Conservation (phyloP, 2,329 filamentous ascomycete species). For the Grosmannia serpens region DNA sequence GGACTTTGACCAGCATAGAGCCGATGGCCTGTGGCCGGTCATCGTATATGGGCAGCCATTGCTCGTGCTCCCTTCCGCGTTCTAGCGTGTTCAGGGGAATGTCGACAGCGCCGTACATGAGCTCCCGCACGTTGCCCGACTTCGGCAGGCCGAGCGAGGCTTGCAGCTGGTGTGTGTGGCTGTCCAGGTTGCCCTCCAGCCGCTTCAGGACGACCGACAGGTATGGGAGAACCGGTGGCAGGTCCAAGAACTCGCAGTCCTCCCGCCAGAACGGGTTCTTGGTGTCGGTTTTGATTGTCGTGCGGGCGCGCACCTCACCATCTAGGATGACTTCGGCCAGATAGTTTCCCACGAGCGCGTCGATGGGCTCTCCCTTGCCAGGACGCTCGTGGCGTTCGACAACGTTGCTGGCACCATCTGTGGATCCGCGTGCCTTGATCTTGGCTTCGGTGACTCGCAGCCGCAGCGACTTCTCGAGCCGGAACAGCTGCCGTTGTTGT, state of each 20-base stretch:
- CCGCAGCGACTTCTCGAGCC: slow-evolving; percentile 49
- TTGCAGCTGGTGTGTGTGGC: slow-evolving; percentile 31
- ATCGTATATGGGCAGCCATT: slow-evolving; percentile 77
- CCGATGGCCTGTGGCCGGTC: slow-evolving; percentile 66
- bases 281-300: slow-evolving; percentile 58
- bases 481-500: slow-evolving; percentile 35
- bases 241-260: slow-evolving; percentile 64
- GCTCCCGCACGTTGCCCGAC: slow-evolving; percentile 33
- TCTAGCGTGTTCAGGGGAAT: slow-evolving; percentile 71
- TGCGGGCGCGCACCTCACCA: slow-evolving; percentile 66
- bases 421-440: slow-evolving; percentile 28
- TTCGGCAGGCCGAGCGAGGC: slow-evolving; percentile 30
- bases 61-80: slow-evolving; percentile 65
- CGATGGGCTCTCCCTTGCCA: slow-evolving; percentile 17
- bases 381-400: slow-evolving; percentile 19
- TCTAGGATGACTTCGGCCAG: slow-evolving; percentile 71
- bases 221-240: slow-evolving; percentile 57
- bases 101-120: slow-evolving; percentile 62
- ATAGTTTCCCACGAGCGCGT: slow-evolving; percentile 53
- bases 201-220: slow-evolving; percentile 64
- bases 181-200: slow-evolving; percentile 38
- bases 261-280: slow-evolving; percentile 75
- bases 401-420: slow-evolving; percentile 5
- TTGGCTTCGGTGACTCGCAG: slow-evolving; percentile 53
- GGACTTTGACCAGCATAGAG: slow-evolving; percentile 72